Conservation (phyloP, 306 rosid species). For the Casuarina glauca region DNA sequence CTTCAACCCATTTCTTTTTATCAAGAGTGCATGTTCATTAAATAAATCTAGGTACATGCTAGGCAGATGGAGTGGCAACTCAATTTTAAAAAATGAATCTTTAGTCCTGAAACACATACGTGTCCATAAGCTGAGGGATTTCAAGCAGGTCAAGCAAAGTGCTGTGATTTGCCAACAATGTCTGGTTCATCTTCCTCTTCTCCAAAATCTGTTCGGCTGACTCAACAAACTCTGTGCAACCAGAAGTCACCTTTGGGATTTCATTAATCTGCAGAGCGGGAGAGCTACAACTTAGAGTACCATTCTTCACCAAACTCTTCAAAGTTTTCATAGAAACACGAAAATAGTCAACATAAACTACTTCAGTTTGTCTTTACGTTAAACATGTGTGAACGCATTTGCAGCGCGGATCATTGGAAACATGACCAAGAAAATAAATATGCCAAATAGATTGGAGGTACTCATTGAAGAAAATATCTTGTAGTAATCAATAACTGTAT, state of each 20-base stretch:
- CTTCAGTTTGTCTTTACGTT: not conserved
- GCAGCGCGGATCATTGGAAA: not conserved
- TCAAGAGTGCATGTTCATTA: not conserved
- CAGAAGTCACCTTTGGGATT: slow-evolving; percentile 80
- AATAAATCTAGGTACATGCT: slow-evolving; percentile 8
- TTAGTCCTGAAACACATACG: slow-evolving; percentile 48
- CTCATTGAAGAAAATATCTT: not conserved
- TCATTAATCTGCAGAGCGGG: slow-evolving; percentile 61
- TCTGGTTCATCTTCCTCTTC: slow-evolving; percentile 96
- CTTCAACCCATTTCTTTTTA: not conserved
- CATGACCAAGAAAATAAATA: not conserved
- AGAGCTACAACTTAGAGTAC: slow-evolving; percentile 28
- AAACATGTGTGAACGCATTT: too few relatives aligned
- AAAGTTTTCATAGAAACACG: not conserved
- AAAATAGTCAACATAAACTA: not conserved
- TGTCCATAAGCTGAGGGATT: slow-evolving; percentile 96
- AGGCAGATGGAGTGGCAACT: not conserved
- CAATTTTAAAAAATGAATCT: slow-evolving; percentile 13
- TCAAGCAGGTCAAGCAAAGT: slow-evolving; percentile 96
- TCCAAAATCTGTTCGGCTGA: slow-evolving; percentile 88
- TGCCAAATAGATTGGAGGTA: not conserved
- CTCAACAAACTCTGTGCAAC: slow-evolving; percentile 87
- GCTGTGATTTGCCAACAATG: slow-evolving; percentile 88
- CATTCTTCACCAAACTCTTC: not conserved
- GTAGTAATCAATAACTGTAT: not conserved